Evolutionary conservation across 129 eudicot species (phyloP), one percentile per base, ranked within the genome.

Genomic region (Kitagawia praeruptora): DNA sequence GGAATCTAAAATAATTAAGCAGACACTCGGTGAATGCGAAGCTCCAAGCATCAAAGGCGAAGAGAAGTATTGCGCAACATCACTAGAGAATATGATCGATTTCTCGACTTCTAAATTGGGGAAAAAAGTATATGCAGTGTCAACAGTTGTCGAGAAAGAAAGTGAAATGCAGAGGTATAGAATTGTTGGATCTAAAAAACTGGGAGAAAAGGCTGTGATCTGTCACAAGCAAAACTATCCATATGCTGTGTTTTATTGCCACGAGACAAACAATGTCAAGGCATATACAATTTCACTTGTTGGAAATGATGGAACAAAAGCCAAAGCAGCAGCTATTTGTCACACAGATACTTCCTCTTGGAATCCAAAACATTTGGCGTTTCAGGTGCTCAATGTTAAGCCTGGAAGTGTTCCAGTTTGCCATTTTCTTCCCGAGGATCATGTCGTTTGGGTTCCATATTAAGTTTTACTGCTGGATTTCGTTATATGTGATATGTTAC

Each of bases 371-470:
- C 94, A 89, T 78, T 44, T 92, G 72, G 94, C 97, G 4, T 92
- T 92, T 77, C 83, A 84, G 77, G 92, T 92, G 79, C 86, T 92
- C 8, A 86, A 88, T 38, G 87, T 89, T 10, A 83, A 91, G 80
- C 94, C 92, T 1, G 97, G 97, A 66, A 86, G 80, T 76, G 83
- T 84, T 58, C 92, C 97, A 4, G 80, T 91, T 61, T 91, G 97
- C 80, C 97, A 91, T 85, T 91, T 87, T 80, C 85, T 91, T 77
- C 97, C 94, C 1, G 92, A 86, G 80, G 91, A 89, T 83, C 92
- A 91, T 58, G 71, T 89, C 45, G 91, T 87, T 41, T 91, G 97
- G 97, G 88, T 87, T 53, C 86, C 85, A 15, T 82, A 87, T 67
- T 85, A 82, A 48, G 56, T 46, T 0, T 40, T 9, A 8, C 5